Base-by-base conservation (phyloP, 768 basidiomycete species). In the Termitomyces sp. region DNA sequence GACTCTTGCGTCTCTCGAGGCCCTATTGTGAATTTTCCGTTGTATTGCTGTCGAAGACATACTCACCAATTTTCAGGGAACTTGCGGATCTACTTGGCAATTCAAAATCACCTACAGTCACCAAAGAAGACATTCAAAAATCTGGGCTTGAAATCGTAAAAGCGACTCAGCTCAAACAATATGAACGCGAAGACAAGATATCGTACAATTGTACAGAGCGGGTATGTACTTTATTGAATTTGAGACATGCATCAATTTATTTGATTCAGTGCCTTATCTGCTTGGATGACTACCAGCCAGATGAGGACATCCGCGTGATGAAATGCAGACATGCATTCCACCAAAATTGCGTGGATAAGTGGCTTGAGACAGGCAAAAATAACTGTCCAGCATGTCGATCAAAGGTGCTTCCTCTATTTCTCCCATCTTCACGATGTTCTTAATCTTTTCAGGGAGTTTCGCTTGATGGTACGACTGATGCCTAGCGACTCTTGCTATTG, bases 361-460 rank as follows among this genome's bases (percentile, higher is more conserved):
- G 94, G 92, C 75, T 96, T 35, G 81, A 86, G 68, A 84, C 81
- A 6, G 93, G 94, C 3, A 80, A 86, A 57, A 97, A 97, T 65
- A 92, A 92, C 58, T 97, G 94, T 69, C 94, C 94, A 35, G 92
- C 92, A 7, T 97, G 94, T 73, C 86, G 94, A 51, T 79, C 85
- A 35, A 87, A 81, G 77, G 88, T 88, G 53, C 38, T 62, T 66
- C 16, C 49, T 36, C 10, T 38, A 3, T n/a, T 2, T n/a, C 30
- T 18, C 33, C 56, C n/a, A 58, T 6, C n/a, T 46, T 50, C 10
- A 30, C 40, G 16, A 28, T 59, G n/a, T 49, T 58, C 12, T 60
- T 28, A 4, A 22, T 22, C 44, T 42, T 42, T 26, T 24, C n/a
- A 75, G 73, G 73, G 73, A 43, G 72, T 75, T n/a, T 57, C 69